Evolutionary conservation across 2,329 filamentous ascomycete genomes (phyloP), one percentile per base, ranked within the genome.

Genomic region (Penicillium digitatum): DNA sequence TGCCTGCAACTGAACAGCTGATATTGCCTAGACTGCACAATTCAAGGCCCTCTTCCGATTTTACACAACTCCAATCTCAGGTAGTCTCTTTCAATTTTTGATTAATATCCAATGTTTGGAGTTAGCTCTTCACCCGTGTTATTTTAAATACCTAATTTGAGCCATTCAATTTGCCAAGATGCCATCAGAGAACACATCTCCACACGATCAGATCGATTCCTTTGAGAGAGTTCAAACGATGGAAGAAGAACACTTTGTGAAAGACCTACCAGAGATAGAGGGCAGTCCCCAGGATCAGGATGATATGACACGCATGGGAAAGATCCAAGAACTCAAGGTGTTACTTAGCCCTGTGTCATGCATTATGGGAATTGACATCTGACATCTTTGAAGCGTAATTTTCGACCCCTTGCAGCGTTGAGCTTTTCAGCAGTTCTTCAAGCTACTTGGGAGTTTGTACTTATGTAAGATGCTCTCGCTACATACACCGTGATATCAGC

Each of bases 361-460:
- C 20, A 14, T 46, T 24, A 18, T 14, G 0, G 6, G 12, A 3
- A n/a, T 14, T 8, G 1, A 1, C 2, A 7, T 26, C 48, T 40
- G 45, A 44, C 3, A 14, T 22, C 1, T 18, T 16, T 20, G 10
- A 11, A 71, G 69, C 63, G 69, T 56, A 67, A 67, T 12, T 62
- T 69, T 46, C 66, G 66, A 18, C 67, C 67, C 3, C 49, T 70
- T 8, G 66, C 69, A 14, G 69, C 68, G 3, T 47, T 70, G 22
- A 70, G 68, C 35, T 70, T 71, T 44, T 62, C 69, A 4, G 65
- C 68, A 0, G 66, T 70, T 11, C 50, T 70, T 6, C 66, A 69
- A 42, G 68, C 67, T 2, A 70, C 69, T 1, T 71, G 69, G 69
- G 67, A 70, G 48, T 70, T 68, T 57, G 61, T 71, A 37, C 54